Evolutionary conservation across 2,329 filamentous ascomycete species (phyloP).

Genomic region (Fusarium sp.): DNA sequence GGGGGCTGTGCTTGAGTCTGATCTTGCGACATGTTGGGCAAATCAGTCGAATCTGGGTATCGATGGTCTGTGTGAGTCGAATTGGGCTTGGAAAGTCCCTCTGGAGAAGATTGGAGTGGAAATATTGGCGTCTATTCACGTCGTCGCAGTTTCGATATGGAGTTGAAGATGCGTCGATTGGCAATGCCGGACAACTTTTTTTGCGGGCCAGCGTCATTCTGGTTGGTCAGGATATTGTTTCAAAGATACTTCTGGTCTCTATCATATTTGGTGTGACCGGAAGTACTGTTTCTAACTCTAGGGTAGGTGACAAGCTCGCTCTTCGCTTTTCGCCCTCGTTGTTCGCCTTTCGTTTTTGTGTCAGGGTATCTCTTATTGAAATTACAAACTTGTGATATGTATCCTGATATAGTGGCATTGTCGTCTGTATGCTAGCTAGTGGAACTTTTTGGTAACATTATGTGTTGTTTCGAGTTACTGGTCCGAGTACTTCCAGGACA

Average conservation of each 20-base stretch:
- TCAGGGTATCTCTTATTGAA: background rate
- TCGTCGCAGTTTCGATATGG: slow-evolving; percentile 13
- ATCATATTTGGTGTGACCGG: background rate
- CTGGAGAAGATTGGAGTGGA: background rate
- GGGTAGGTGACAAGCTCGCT: background rate
- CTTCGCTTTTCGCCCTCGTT: background rate
- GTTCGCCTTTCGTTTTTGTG: background rate
- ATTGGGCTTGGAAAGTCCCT: background rate
- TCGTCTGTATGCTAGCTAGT: background rate
- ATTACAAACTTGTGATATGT: background rate
- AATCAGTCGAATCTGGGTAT: background rate
- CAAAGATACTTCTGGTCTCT: background rate
- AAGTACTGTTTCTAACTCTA: background rate
- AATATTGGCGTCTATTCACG: background rate
- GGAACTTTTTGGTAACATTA: background rate
- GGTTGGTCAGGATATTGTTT: background rate
- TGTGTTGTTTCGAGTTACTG: background rate
- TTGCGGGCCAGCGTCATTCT: background rate
- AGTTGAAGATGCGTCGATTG: slow-evolving; percentile 22
- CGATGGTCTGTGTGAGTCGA: background rate
- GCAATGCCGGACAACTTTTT: slow-evolving; percentile 25
- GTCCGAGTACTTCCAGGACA: background rate
- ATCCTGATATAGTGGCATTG: background rate
- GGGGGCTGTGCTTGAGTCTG: slow-evolving; percentile 38
- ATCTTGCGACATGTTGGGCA: slow-evolving; percentile 43